phyloP scores from a whole-genome alignment of 2,329 filamentous ascomycete species.

The Cadophora malorum region DNA sequence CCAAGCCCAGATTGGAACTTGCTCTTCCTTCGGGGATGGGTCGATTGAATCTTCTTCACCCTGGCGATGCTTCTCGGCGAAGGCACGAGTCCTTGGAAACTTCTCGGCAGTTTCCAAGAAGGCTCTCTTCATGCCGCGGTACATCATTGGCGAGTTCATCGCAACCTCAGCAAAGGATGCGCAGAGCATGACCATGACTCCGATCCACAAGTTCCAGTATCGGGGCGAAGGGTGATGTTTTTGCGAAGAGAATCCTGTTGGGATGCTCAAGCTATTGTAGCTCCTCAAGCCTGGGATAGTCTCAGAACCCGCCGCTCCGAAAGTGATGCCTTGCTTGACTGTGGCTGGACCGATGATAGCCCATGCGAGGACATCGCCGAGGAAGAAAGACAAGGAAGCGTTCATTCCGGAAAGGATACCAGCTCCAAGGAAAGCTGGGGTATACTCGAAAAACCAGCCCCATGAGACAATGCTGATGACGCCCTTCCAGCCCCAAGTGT shows the following conservation, averaged over 20 bases:
- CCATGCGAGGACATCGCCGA: constrained; percentile 8
- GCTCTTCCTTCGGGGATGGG: constrained; percentile 8
- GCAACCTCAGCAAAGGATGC: constrained; percentile 15
- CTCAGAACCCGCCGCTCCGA: not conserved
- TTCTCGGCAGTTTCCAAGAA: constrained; percentile 1
- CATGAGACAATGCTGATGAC: constrained; percentile 4
- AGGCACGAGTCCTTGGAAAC: constrained; percentile 1
- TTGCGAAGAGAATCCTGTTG: not conserved
- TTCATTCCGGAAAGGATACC: constrained; percentile 16
- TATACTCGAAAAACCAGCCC: constrained; percentile 14
- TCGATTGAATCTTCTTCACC: constrained; percentile 2
- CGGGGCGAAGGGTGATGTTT: constrained; percentile 1
- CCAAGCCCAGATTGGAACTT: constrained; percentile 15
- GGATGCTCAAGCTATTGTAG: not conserved
- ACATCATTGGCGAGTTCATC: constrained; percentile 15
- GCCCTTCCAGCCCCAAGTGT: not conserved
- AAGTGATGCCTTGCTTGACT: not conserved
- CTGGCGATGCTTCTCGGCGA: constrained; percentile 8
- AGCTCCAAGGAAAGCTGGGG: constrained; percentile 13
- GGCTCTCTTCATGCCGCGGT: constrained; percentile 8
- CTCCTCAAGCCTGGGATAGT: not conserved
- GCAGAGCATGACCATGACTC: constrained; percentile 16
- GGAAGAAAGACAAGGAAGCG: constrained; percentile 5
- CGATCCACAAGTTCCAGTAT: constrained; percentile 6
- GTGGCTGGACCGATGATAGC: constrained; percentile 10